Conservation (phyloP, 1,284 basidiomycete species). For the Tilletia walkeri region DNA sequence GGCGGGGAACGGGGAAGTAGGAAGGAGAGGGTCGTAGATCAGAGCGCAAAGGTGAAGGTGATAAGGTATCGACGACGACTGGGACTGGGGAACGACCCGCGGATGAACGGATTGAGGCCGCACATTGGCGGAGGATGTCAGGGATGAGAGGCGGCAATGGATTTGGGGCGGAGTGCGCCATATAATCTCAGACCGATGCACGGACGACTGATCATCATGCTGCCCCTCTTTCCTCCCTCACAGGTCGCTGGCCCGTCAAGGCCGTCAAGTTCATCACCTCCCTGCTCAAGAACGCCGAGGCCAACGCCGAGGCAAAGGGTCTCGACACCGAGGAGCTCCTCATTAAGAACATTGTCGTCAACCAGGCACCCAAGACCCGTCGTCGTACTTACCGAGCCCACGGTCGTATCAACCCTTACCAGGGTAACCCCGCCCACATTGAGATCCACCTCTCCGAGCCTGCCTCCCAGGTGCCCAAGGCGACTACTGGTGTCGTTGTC, state of each 20-base stretch:
- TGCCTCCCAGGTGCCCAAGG: slow-evolving; percentile 52
- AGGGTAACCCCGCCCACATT: slow-evolving; percentile 89
- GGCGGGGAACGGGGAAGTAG: not conserved
- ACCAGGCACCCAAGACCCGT: slow-evolving; percentile 99
- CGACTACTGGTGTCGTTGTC: slow-evolving; percentile 32
- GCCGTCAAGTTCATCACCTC: slow-evolving; percentile 92
- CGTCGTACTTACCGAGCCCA: slow-evolving; percentile 99
- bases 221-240: not conserved
- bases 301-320: slow-evolving; percentile 98
- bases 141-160: too few relatives aligned
- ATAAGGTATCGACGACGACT: too few relatives aligned
- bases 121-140: too few relatives aligned
- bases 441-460: slow-evolving; percentile 62
- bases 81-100: too few relatives aligned
- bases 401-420: slow-evolving; percentile 70
- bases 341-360: slow-evolving; percentile 96
- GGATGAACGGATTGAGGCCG: too few relatives aligned
- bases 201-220: too few relatives aligned
- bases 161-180: too few relatives aligned
- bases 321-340: slow-evolving; percentile 84
- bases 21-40: not conserved
- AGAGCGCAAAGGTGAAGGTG: too few relatives aligned
- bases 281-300: slow-evolving; percentile 97
- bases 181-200: too few relatives aligned
- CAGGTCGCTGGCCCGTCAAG: slow-evolving; percentile 98